phyloP scores from a whole-genome alignment of 768 basidiomycete genomes.

The Lanmaoa rubissima region DNA sequence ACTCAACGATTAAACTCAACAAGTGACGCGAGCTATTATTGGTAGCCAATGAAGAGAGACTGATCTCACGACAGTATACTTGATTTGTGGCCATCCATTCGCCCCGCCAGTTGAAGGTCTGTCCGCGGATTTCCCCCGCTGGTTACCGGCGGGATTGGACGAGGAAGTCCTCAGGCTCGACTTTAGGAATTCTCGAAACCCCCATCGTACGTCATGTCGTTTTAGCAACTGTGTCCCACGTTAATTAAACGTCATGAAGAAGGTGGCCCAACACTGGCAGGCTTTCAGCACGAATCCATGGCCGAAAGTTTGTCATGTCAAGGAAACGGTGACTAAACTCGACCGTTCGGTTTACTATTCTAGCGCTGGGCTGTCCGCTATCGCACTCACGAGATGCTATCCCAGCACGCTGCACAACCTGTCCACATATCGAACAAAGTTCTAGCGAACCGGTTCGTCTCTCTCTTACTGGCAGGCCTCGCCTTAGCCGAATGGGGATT shows the following conservation, averaged over 20 bases:
- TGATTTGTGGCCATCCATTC: not conserved
- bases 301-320: not conserved
- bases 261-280: not conserved
- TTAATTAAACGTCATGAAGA: not conserved
- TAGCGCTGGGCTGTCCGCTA: not conserved
- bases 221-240: constrained; percentile 2
- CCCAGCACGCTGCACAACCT: not conserved
- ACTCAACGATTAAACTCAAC: constrained; percentile 1
- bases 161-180: not conserved
- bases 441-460: constrained; percentile 7
- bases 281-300: not conserved
- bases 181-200: constrained; percentile 3
- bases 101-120: no score
- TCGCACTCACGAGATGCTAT: not conserved
- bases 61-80: not conserved
- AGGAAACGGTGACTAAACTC: not conserved
- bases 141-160: not conserved
- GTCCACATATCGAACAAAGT: not conserved
- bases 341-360: not conserved
- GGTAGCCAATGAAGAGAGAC: not conserved
- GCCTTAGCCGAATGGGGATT: not conserved
- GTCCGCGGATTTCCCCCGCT: not conserved
- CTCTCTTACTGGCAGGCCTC: not conserved
- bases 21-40: not conserved
- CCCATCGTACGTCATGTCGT: constrained; percentile 9